Base-by-base conservation (phyloP, 768 basidiomycete species). In the Gelatoporia subvermispora region DNA sequence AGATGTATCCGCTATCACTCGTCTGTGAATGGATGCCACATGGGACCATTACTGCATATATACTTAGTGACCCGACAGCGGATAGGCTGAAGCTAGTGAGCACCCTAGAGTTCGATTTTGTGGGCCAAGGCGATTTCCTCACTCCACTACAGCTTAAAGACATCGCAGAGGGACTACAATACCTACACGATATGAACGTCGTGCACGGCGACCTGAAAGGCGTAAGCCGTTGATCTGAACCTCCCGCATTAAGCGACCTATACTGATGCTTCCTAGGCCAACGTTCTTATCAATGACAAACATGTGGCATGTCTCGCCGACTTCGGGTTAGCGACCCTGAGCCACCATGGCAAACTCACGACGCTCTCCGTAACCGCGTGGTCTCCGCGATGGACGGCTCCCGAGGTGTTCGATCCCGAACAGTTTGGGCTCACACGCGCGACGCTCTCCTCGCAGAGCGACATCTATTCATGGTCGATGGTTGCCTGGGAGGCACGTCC, bases 141-240 rank as follows among this genome's bases (percentile, higher is more conserved):
- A 31, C 13, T 31, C 28, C 13, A 9, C 2, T n/a, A 5, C 8
- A 48, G 46, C 22, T 48, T 15, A 11, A 23, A 18, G 21, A 39
- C 24, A 31, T 48, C 24, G 35, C 21, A 5, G 23, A 41, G 25
- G 46, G 46, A 13, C 18, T 48, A 20, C 25, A 39, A 16, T 40
- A 48, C 18, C 28, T 48, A 5, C 46, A 48, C n/a, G 20, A 15
- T 3, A 7, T 21, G 21, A 10, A n/a, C 15, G 25, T 48, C n/a
- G 36, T 39, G 3, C 46, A 48, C 20, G 46, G 46, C 28, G 37
- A 48, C 7, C n/a, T 48, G 9, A 48, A 38, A n/a, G 36, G 37
- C 18, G 46, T 48, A 23, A 18, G 46, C 24, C 13, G 15, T 11
- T 5, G 34, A 15, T 41, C 2, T 18, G 24, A 42, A 16, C 41